phyloP scores from a whole-genome alignment of 257 asterid species.

The Craterostigma plantagineum region DNA sequence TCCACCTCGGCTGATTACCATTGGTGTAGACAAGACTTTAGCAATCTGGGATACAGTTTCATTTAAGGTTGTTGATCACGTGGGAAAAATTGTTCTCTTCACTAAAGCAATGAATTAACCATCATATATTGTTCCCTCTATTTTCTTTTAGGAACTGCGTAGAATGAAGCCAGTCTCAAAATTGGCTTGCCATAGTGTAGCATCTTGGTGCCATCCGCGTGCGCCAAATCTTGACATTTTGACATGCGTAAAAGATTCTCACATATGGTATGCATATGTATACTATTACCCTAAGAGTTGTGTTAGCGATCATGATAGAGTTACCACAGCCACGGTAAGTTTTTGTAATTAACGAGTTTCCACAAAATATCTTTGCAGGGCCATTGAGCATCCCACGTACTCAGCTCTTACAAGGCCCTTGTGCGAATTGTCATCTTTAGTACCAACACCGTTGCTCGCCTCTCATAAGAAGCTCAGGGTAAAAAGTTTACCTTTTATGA shows the following conservation, averaged over 20 bases:
- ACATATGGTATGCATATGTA: no score
- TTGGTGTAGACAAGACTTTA: constrained; percentile 90
- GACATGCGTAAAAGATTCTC: constrained; percentile 97
- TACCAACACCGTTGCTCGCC: constrained; percentile 85
- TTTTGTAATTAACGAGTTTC: no score
- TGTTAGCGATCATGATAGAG: no score
- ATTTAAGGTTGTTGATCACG: constrained; percentile 49
- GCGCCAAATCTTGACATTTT: constrained; percentile 97
- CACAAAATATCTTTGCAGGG: constrained; percentile 38
- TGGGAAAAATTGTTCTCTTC: constrained; percentile 9
- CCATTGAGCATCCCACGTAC: constrained; percentile 96
- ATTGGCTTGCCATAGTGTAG: constrained; percentile 95
- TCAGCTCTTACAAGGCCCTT: constrained; percentile 96
- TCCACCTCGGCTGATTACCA: constrained; percentile 93
- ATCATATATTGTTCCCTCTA: constrained; percentile 4
- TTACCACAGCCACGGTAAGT: background rate
- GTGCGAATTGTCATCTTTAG: constrained; percentile 86
- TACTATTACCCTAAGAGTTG: background rate
- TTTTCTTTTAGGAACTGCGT: constrained; percentile 59
- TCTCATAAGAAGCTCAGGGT: constrained; percentile 97
- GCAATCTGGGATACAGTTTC: constrained; percentile 97
- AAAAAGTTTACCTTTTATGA: constrained; percentile 11
- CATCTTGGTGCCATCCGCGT: constrained; percentile 99
- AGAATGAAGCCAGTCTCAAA: constrained; percentile 90
- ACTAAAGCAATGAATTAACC: constrained; percentile 1